Conservation (phyloP, 129 eudicot genomes). For the Heracleum sosnowskyi region DNA sequence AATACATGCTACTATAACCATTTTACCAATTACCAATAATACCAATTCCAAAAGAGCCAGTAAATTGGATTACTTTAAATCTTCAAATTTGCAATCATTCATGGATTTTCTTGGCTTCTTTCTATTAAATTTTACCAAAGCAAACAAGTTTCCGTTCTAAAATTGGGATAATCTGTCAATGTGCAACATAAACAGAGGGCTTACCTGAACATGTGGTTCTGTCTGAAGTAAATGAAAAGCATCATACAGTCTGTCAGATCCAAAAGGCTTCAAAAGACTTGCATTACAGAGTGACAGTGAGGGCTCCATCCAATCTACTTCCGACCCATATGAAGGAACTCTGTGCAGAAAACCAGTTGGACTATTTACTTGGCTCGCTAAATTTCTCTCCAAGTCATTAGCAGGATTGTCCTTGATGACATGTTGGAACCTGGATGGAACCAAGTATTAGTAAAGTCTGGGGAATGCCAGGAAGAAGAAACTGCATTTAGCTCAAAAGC, state of each 20-base stretch:
- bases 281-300: conserved; percentile 27
- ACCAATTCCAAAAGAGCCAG: background rate
- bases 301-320: conserved; percentile 65
- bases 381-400: conserved; percentile 13
- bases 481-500: background rate
- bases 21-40: background rate
- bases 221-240: conserved; percentile 55
- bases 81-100: background rate
- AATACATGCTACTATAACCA: background rate
- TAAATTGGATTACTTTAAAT: background rate
- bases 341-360: conserved; percentile 8
- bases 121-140: background rate
- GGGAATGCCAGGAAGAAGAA: background rate
- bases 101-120: background rate
- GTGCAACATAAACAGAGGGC: background rate
- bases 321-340: conserved; percentile 21
- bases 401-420: conserved; percentile 2
- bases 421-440: conserved; percentile 15
- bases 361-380: conserved; percentile 9
- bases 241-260: conserved; percentile 37
- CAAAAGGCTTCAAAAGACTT: conserved; percentile 22
- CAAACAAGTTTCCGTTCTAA: background rate
- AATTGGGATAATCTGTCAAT: background rate
- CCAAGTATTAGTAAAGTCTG: background rate
- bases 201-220: conserved; percentile 73